These are phyloP conservation scores for Pneumocystis jirovecii DNA, from an alignment of 1,139 yeast genomes.

Conservation along the genomic window DNA sequence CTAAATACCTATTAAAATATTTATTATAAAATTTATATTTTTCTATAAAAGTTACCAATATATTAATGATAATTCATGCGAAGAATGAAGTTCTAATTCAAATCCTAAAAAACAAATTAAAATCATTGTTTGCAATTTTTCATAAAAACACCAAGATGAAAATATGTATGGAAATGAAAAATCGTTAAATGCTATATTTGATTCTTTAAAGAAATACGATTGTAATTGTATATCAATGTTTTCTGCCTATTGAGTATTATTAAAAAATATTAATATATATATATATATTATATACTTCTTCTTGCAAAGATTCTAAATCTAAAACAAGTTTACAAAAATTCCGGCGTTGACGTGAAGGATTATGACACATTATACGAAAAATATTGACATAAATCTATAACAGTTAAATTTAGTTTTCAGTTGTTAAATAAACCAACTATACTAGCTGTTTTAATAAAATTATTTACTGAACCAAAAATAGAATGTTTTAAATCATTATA, in stretches of 20 bases:
- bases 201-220: neutral
- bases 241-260: conserved; percentile 2
- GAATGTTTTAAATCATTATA: conserved; percentile 2
- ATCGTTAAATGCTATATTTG: conserved; percentile 9
- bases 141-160: conserved; percentile 51
- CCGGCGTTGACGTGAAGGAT: conserved; percentile 74
- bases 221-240: conserved; percentile 4
- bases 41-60: conserved; percentile 41
- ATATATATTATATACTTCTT: conserved; percentile 17
- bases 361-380: conserved; percentile 47
- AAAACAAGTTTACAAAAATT: conserved; percentile 40
- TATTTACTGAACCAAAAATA: neutral
- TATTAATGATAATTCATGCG: conserved; percentile 53
- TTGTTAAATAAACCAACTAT: neutral
- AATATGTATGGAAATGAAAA: conserved; percentile 26
- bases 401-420: neutral
- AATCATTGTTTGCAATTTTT: conserved; percentile 54
- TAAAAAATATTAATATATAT: neutral
- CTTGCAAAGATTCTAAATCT: conserved; percentile 72
- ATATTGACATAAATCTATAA: conserved; percentile 22
- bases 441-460: neutral
- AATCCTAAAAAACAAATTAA: conserved; percentile 62
- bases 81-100: conserved; percentile 57
- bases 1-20: conserved; percentile 1
- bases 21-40: neutral